phyloP scores from a whole-genome alignment of 345 rosid species.

The Fremontodendron californicum region DNA sequence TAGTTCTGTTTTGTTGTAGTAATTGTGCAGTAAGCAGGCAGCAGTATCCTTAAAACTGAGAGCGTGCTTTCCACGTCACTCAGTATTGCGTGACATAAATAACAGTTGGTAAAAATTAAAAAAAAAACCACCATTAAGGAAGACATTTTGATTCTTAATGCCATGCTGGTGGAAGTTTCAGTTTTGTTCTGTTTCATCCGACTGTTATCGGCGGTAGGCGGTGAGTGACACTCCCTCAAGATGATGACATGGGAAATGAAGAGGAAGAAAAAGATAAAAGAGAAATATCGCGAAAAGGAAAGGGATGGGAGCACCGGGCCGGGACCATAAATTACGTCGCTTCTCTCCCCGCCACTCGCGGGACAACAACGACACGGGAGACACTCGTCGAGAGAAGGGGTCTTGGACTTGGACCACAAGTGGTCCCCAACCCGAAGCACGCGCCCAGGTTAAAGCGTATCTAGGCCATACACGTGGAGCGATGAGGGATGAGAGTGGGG shows the following conservation, averaged over 20 bases:
- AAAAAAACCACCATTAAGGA: not conserved
- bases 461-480: constrained; percentile 47
- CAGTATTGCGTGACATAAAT: constrained; percentile 19
- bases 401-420: constrained; percentile 59
- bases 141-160: not conserved
- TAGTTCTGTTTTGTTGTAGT: not conserved
- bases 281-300: not conserved
- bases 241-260: not conserved
- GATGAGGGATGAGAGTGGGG: constrained; percentile 24
- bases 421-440: constrained; percentile 46
- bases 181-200: not conserved
- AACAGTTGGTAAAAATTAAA: not conserved
- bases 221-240: not conserved
- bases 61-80: constrained; percentile 37
- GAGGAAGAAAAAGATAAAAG: not conserved
- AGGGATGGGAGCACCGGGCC: not conserved
- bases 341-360: constrained; percentile 41
- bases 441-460: constrained; percentile 38
- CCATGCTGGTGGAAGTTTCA: not conserved
- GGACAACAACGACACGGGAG: constrained; percentile 27
- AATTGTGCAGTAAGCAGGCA: constrained; percentile 44
- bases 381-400: constrained; percentile 42
- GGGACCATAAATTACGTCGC: constrained; percentile 52
- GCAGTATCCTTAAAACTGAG: not conserved
- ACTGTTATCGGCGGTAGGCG: constrained; percentile 22